phyloP scores from a whole-genome alignment of 1,284 basidiomycete genomes.

The Tilletia walkeri region DNA sequence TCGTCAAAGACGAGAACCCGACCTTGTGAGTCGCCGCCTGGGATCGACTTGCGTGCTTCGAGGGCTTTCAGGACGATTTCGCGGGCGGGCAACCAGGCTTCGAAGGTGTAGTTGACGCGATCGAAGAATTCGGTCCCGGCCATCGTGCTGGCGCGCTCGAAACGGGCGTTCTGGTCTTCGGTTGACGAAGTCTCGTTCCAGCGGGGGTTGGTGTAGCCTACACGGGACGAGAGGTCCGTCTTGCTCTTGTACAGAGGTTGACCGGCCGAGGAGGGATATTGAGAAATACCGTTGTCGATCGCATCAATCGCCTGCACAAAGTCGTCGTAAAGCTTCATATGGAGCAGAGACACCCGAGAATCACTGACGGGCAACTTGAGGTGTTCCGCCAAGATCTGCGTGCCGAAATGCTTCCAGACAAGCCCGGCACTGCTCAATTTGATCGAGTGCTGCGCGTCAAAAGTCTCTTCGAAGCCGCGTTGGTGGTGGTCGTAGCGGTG shows the following conservation, averaged over 20 bases:
- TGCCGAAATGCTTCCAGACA: conserved; percentile 78
- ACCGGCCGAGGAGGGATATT: conserved; percentile 35
- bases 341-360: conserved; percentile 70
- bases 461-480: conserved; percentile 83
- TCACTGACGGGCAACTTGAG: conserved; percentile 64
- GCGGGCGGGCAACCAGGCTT: conserved; percentile 89
- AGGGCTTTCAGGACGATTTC: conserved; percentile 75
- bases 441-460: conserved; percentile 74
- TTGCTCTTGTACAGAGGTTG: conserved; percentile 48
- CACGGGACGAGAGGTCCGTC: conserved; percentile 50
- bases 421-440: conserved; percentile 92
- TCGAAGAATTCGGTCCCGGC: conserved; percentile 83
- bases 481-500: conserved; percentile 95
- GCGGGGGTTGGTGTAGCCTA: conserved; percentile 48
- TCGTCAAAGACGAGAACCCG: conserved; percentile 77
- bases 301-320: conserved; percentile 93
- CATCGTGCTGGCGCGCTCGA: conserved; percentile 75
- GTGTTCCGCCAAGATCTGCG: conserved; percentile 74
- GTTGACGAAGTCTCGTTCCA: conserved; percentile 48
- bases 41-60: conserved; percentile 63
- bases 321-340: conserved; percentile 85
- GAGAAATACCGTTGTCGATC: conserved; percentile 65
- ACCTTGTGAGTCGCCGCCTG: conserved; percentile 64
- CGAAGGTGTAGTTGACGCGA: conserved; percentile 76
- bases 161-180: conserved; percentile 56